Base-by-base conservation (phyloP, 2,329 filamentous ascomycete species). In the Colletotrichum cereale region DNA sequence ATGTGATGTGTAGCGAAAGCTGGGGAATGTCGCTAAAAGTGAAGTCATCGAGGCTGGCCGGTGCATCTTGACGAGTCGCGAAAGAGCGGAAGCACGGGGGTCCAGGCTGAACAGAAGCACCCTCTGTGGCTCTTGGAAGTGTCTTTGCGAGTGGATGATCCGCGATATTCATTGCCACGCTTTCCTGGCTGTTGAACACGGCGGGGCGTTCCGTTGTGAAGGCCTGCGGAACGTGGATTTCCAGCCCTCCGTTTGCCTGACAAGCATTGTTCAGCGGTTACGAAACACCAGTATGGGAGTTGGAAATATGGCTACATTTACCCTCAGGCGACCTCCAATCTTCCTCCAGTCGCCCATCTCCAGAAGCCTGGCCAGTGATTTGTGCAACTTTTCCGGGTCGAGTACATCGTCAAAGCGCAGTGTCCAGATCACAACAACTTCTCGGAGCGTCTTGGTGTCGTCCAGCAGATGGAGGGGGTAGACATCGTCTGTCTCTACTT, bases 321-420 rank as follows among this genome's bases (percentile, higher is more conserved):
- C 29, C 21, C 83, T 76, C 10, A 86, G 70, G 4, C 85, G 79
- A 5, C 83, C 85, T 0, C 84, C 84, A 1, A 87, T 73, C 72
- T 84, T 84, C 34, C 79, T 79, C 85, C 84, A 87, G 38, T 82
- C 82, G 0, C 80, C 82, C 7, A 79, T 80, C 21, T 82, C 77
- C 5, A 86, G 72, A 18, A 87, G 74, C 26, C 73, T 75, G 12
- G 76, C 75, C 1, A 87, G 75, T 1, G 83, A 74, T 4, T 55
- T 67, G 4, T 77, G 76, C 1, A 87, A 76, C 58, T 77, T 82
- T 0, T 80, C 73, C 0, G 79, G 73, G 65, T 87, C 84, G 2
- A 87, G 79, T 1, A 85, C 82, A 69, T 84, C 81, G 67, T 86
- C 81, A 73, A 86, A 87, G 10, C 77, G 76, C 36, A 86, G 76